phyloP scores from a whole-genome alignment of 257 asterid species.

The Penstemon barbatus region DNA sequence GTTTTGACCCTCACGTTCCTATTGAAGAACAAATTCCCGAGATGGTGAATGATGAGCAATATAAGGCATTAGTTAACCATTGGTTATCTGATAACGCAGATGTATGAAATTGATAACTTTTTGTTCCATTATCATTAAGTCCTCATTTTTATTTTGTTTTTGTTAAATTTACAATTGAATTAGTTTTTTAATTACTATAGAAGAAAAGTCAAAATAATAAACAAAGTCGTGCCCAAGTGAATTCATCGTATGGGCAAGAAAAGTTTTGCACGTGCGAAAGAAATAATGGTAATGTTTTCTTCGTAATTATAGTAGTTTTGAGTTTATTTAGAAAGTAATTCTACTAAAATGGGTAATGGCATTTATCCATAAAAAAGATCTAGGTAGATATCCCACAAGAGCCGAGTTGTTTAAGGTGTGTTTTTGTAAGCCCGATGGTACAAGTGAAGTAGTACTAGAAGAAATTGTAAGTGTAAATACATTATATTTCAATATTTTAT shows the following conservation, averaged over 20 bases:
- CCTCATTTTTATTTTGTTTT: not conserved
- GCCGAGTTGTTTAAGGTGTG: no score
- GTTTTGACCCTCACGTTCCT: not conserved
- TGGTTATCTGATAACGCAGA: not conserved
- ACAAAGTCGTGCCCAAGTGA: not conserved
- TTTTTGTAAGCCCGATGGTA: no score
- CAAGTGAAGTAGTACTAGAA: not conserved
- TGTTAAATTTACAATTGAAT: not conserved
- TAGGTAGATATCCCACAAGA: no score
- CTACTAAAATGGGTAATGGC: no score
- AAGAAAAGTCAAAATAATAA: not conserved
- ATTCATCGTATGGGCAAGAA: constrained; percentile 19
- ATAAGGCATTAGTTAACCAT: not conserved
- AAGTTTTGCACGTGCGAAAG: not conserved
- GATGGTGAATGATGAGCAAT: not conserved
- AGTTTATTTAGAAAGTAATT: not conserved
- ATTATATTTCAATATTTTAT: not conserved
- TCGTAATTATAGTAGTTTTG: not conserved
- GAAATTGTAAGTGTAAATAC: no score
- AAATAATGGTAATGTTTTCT: constrained; percentile 6
- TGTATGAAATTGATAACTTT: no score
- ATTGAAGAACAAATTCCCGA: not conserved
- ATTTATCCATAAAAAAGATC: no score
- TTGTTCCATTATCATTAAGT: not conserved
- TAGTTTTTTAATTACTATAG: not conserved